Percentiles rank a stretch among this genome's conserved stretches.
Conservation (phyloP, 768 basidiomycete species). For the Tricholomella constricta region DNA sequence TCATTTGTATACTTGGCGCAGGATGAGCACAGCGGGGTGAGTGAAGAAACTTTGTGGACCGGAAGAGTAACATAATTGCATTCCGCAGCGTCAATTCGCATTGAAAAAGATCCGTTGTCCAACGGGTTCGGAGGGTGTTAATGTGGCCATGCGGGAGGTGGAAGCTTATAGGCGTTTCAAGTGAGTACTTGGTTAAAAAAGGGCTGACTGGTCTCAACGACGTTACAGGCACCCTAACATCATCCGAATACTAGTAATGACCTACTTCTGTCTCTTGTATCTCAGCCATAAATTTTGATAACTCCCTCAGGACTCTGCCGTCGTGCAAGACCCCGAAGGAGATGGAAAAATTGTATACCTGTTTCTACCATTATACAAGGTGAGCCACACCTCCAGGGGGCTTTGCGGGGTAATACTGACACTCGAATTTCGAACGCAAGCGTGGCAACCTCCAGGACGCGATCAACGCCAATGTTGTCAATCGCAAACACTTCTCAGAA, state of each 20-base stretch:
- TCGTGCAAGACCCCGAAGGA: constrained; percentile 90
- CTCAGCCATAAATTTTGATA: constrained; percentile 9
- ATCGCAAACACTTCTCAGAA: constrained; percentile 83
- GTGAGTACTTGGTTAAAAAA: constrained; percentile 46
- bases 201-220: not conserved
- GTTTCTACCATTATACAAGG: constrained; percentile 93
- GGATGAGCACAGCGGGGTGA: constrained; percentile 81
- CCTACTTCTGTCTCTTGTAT: too few species aligned
- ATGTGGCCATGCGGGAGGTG: constrained; percentile 86
- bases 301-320: constrained; percentile 77
- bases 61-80: not conserved
- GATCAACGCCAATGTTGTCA: constrained; percentile 84
- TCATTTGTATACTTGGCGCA: constrained; percentile 89
- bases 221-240: constrained; percentile 86
- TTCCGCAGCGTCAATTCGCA: constrained; percentile 80
- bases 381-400: constrained; percentile 23
- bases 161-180: constrained; percentile 95
- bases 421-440: constrained; percentile 34
- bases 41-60: constrained; percentile 24
- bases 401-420: not conserved
- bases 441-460: constrained; percentile 94
- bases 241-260: constrained; percentile 80
- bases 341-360: constrained; percentile 96
- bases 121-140: constrained; percentile 83
- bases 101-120: constrained; percentile 97